These are phyloP conservation scores for Mortierella sp. DNA, from an alignment of 371 early-diverging fungal genomes.

Conservation along the genomic window DNA sequence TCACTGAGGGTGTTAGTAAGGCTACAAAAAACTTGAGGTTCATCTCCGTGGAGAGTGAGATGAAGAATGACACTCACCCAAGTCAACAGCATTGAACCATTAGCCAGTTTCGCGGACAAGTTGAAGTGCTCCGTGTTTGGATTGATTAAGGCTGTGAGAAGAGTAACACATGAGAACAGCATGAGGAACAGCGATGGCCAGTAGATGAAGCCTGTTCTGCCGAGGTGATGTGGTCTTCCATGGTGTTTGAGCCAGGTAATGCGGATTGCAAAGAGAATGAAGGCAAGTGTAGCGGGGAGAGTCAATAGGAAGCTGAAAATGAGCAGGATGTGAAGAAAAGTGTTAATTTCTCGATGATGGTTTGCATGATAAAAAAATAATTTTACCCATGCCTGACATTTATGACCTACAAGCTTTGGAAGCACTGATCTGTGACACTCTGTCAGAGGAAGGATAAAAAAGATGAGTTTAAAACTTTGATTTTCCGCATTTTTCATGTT, in stretches of 20 bases:
- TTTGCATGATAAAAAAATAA: too few relatives aligned
- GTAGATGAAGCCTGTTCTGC: slow-evolving; percentile 21
- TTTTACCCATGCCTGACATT: neutral
- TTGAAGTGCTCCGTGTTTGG: neutral
- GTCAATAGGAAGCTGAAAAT: slow-evolving; percentile 4
- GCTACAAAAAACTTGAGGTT: neutral
- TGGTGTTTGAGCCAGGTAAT: slow-evolving; percentile 8
- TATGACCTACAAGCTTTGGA: slow-evolving; percentile 3
- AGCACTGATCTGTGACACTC: neutral
- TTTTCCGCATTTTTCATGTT: too few relatives aligned
- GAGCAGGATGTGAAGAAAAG: neutral
- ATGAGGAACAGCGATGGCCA: slow-evolving; percentile 4
- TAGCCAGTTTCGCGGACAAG: neutral
- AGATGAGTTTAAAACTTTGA: neutral
- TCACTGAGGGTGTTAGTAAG: neutral
- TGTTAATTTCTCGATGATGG: neutral
- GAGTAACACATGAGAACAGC: neutral
- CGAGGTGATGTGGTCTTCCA: slow-evolving; percentile 29
- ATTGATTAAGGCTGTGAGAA: neutral
- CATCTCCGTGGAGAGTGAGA: neutral
- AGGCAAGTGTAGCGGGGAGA: neutral
- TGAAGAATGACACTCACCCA: slow-evolving; percentile 20
- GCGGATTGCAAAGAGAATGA: slow-evolving; percentile 4
- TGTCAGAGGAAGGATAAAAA: neutral
- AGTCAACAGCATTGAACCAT: slow-evolving; percentile 9